Conservation (phyloP, 2,329 filamentous ascomycete genomes). For the Nigrograna mackinnonii region DNA sequence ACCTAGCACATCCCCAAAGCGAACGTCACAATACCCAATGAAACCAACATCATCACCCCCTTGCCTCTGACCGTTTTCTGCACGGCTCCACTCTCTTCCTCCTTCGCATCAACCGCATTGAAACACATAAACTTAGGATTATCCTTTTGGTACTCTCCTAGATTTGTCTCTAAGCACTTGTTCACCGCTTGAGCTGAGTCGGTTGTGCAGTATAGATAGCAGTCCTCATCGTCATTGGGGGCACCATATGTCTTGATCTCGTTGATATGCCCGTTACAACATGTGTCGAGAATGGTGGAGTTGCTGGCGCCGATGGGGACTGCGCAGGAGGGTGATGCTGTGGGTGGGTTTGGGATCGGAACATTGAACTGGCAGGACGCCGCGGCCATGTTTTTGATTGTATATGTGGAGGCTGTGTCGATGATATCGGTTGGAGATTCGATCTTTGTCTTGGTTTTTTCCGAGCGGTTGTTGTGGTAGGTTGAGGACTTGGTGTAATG, state of each 20-base stretch:
- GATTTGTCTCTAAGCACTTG: slow-evolving; percentile 9
- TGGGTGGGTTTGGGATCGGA: slow-evolving; percentile 24
- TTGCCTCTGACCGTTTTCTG: too few species aligned
- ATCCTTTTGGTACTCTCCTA: slow-evolving; percentile 4
- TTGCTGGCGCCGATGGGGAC: slow-evolving; percentile 30
- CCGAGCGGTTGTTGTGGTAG: too few species aligned
- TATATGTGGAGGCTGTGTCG: too few species aligned
- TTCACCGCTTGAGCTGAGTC: slow-evolving; percentile 10
- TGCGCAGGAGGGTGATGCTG: slow-evolving; percentile 22
- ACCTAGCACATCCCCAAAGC: too few species aligned
- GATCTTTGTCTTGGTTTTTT: too few species aligned
- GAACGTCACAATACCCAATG: too few species aligned
- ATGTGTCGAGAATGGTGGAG: slow-evolving; percentile 29
- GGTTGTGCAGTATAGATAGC: slow-evolving; percentile 30
- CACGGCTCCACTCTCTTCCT: too few species aligned
- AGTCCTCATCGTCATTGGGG: slow-evolving; percentile 16
- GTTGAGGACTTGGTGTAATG: too few species aligned
- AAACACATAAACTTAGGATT: slow-evolving; percentile 8
- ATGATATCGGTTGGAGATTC: too few species aligned
- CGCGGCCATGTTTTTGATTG: slow-evolving; percentile 3
- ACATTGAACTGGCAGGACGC: slow-evolving; percentile 11
- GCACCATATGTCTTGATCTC: slow-evolving; percentile 22
- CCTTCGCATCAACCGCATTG: slow-evolving; percentile 6
- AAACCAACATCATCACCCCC: too few species aligned
- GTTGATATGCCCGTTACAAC: slow-evolving; percentile 35